Evolutionary conservation across 2,329 filamentous ascomycete genomes (phyloP).

Genomic region (Exophiala aquamarina): DNA sequence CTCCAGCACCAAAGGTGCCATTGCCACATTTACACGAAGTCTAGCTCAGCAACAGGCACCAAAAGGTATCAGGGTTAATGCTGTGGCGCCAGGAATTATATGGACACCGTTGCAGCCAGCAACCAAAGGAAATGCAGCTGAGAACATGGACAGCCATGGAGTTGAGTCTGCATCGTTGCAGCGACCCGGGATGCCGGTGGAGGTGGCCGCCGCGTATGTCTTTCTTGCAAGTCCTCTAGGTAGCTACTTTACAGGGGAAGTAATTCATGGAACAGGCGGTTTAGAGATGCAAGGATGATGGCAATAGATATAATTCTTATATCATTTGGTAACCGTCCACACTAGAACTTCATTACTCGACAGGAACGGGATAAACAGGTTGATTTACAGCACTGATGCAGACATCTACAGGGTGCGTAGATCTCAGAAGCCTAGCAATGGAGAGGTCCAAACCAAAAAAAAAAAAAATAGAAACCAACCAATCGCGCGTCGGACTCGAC

Average conservation of each 20-base stretch:
- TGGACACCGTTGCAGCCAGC: constrained; percentile 34
- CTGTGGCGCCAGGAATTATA: constrained; percentile 33
- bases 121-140: constrained; percentile 22
- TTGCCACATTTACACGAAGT: constrained; percentile 56
- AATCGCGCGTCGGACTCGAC: too few species aligned
- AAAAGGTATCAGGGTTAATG: constrained; percentile 59
- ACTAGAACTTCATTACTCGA: too few species aligned
- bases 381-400: too few species aligned
- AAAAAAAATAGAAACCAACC: too few species aligned
- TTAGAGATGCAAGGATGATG: constrained; percentile 22
- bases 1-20: constrained; percentile 58
- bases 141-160: constrained; percentile 38
- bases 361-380: too few species aligned
- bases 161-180: constrained; percentile 30
- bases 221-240: constrained; percentile 36
- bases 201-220: constrained; percentile 41
- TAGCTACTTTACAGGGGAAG: constrained; percentile 22
- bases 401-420: too few species aligned
- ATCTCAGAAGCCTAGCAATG: too few species aligned
- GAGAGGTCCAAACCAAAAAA: too few species aligned
- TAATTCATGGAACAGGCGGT: constrained; percentile 22
- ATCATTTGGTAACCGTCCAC: too few species aligned
- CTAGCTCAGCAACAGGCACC: constrained; percentile 54
- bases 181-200: constrained; percentile 39
- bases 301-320: too few species aligned